phyloP scores from a whole-genome alignment of 306 rosid genomes.

The Nissolia schottii region DNA sequence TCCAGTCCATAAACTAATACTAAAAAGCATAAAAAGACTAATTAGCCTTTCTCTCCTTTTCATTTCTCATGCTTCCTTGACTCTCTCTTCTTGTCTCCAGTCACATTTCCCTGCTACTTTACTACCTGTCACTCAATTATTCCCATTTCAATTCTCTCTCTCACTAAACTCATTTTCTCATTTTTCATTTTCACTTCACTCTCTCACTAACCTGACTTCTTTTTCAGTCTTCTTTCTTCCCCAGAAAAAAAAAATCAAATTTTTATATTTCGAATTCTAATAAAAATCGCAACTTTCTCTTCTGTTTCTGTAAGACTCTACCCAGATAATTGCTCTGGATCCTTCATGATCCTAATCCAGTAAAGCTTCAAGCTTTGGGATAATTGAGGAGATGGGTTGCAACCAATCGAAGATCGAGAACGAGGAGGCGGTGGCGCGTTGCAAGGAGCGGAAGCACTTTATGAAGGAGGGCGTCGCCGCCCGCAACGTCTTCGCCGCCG shows the following conservation, averaged over 20 bases:
- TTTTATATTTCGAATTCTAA: too few relatives aligned
- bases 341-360: neutral
- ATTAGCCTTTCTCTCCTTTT: neutral
- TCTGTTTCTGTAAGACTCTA: neutral
- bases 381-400: constrained; percentile 67
- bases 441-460: constrained; percentile 71
- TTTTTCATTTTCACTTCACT: neutral
- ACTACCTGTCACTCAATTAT: neutral
- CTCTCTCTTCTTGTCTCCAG: neutral
- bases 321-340: neutral
- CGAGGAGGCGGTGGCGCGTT: constrained; percentile 83
- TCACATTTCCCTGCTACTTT: neutral
- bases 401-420: constrained; percentile 92
- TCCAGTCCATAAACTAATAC: too few relatives aligned
- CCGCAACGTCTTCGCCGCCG: constrained; percentile 90
- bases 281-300: neutral
- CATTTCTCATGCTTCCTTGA: neutral
- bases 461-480: constrained; percentile 70
- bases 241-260: too few relatives aligned
- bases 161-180: neutral
- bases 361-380: neutral
- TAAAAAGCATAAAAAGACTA: neutral
- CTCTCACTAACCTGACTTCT: neutral
- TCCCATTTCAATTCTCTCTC: neutral
- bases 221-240: neutral